Percentiles rank a stretch among this genome's conserved stretches.
These are phyloP conservation scores for Euclidium syriacum DNA, from an alignment of 345 rosid genomes.

Conservation along the genomic window DNA sequence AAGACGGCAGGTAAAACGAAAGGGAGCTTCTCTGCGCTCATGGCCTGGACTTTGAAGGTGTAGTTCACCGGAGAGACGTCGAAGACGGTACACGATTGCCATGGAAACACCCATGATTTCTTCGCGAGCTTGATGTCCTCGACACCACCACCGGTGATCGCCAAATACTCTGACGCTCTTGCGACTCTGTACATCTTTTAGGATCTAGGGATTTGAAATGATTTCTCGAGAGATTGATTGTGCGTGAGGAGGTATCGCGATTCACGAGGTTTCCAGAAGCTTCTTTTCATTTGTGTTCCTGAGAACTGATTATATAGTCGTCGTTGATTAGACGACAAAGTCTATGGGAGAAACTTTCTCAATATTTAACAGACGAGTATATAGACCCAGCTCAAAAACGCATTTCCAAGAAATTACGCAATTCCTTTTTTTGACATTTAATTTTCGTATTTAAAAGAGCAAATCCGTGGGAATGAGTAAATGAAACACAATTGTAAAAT, in stretches of 20 bases:
- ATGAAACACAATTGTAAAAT: too few species aligned
- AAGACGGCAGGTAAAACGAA: conserved; percentile 69
- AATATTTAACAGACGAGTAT: neutral
- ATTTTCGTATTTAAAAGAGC: too few species aligned
- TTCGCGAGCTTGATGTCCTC: conserved; percentile 57
- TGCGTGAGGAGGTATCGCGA: too few species aligned
- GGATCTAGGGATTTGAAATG: neutral
- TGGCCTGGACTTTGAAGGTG: conserved; percentile 82
- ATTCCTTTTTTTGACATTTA: too few species aligned
- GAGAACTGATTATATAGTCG: neutral
- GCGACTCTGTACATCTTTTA: conserved; percentile 51
- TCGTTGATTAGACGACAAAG: neutral
- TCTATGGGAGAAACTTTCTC: neutral
- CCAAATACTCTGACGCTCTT: conserved; percentile 50
- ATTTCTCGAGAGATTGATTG: neutral
- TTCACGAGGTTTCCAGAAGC: neutral
- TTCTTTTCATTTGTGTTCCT: neutral
- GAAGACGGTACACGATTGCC: conserved; percentile 52
- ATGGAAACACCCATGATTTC: conserved; percentile 64
- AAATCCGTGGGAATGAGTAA: too few species aligned
- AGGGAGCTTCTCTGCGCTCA: conserved; percentile 90
- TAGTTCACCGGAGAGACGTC: conserved; percentile 77
- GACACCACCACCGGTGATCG: conserved; percentile 56
- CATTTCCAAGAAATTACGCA: too few species aligned
- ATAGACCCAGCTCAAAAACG: too few species aligned